These are phyloP conservation scores for Scolecobasidium constrictum DNA, from an alignment of 2,329 filamentous ascomycete species.

Conservation along the genomic window DNA sequence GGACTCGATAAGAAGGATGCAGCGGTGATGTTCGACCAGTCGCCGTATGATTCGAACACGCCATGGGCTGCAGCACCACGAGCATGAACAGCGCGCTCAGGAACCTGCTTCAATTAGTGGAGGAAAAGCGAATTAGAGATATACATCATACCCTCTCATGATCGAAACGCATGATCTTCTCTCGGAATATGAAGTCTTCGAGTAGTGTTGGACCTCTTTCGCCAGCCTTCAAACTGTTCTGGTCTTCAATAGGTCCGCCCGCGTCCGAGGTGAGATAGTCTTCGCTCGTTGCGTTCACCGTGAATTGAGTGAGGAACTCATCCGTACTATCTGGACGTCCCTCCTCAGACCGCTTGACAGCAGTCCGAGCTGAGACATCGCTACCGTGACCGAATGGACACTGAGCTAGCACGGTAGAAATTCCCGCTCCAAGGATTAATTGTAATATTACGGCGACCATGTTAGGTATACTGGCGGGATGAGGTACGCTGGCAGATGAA, in stretches of 20 bases:
- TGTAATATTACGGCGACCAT: too few species aligned
- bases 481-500: too few species aligned
- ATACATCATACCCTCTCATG: conserved; percentile 50
- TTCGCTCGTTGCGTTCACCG: conserved; percentile 24
- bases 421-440: too few species aligned
- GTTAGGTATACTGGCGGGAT: too few species aligned
- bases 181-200: conserved; percentile 62
- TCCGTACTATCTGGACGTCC: neutral
- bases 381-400: neutral
- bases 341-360: neutral
- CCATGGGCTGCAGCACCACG: conserved; percentile 59
- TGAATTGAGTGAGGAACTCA: conserved; percentile 5
- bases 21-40: conserved; percentile 57
- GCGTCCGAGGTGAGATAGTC: conserved; percentile 48
- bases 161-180: conserved; percentile 62
- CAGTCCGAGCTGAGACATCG: neutral
- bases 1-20: conserved; percentile 49
- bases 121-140: neutral
- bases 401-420: too few species aligned
- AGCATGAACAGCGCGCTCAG: conserved; percentile 58
- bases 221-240: conserved; percentile 56
- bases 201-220: conserved; percentile 55
- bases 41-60: conserved; percentile 55
- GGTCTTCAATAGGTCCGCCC: conserved; percentile 57
- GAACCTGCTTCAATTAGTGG: conserved; percentile 30